These are phyloP conservation scores for Chaetomium globosum DNA, from an alignment of 2,329 filamentous ascomycete species.

Conservation along the genomic window DNA sequence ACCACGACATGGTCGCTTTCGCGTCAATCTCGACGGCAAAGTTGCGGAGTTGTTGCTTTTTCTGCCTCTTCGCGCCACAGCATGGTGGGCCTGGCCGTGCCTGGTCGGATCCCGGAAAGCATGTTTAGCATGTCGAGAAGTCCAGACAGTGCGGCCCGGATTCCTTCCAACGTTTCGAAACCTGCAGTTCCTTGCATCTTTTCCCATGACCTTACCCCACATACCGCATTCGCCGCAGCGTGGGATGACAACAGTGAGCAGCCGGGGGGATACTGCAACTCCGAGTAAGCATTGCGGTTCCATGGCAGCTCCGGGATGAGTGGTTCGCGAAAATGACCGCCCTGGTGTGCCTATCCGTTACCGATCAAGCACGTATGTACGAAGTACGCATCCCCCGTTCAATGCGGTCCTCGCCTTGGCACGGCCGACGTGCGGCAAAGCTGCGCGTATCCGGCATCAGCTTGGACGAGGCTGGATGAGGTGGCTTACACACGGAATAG, in stretches of 20 bases:
- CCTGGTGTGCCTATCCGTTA: constrained; percentile 2
- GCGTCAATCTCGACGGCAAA: neutral
- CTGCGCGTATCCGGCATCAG: constrained; percentile 15
- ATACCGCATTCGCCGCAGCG: constrained; percentile 1
- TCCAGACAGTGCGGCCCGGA: neutral
- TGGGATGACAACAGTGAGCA: neutral
- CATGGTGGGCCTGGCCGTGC: neutral
- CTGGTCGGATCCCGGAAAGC: neutral
- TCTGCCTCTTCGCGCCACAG: neutral
- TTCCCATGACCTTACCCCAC: neutral
- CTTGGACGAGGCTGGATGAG: constrained; percentile 10
- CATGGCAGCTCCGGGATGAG: constrained; percentile 5
- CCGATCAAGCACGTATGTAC: neutral
- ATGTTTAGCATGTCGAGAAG: neutral
- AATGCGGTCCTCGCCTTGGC: constrained; percentile 10
- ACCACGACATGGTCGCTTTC: neutral
- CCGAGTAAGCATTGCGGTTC: neutral
- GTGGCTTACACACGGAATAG: constrained; percentile 4
- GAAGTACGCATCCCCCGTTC: neutral
- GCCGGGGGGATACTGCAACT: neutral
- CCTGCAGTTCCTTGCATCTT: neutral
- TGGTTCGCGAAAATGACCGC: neutral
- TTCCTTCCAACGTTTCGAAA: neutral
- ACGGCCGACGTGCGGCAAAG: neutral
- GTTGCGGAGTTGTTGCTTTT: neutral